Evolutionary conservation across 805 yeast species (phyloP), one percentile per base, ranked within the genome.

Genomic region (Metschnikowia anglica): DNA sequence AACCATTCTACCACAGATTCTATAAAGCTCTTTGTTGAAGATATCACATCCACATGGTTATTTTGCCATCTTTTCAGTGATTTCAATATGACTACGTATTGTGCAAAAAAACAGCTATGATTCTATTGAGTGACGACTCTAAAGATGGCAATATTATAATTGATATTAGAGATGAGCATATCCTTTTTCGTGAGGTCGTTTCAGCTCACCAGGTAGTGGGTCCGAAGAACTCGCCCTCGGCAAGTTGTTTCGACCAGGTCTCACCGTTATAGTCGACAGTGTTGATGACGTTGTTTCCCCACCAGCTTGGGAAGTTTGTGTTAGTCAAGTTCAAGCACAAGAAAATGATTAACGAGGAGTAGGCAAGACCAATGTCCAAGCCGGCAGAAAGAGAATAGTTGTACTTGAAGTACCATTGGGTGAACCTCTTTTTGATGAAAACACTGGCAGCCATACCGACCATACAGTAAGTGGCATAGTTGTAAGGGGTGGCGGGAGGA

Each of bases 401-500:
- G 57, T 70, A 70, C 59, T 70, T 70, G 48, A 67, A 51, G 66
- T 68, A 67, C 72, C 72, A 70, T 52, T 68, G 72, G 62, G 67
- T 66, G 59, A 60, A 70, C 48, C 55, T 63, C 46, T 56, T 64
- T 61, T 68, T 70, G 43, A 70, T 52, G 49, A 57, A 68, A 59
- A 62, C 68, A 26, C 70, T 66, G 47, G 70, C 69, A 41, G 55
- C 51, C 50, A 61, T 48, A 5, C 65, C 66, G 30, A 61, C 63
- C 26, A 69, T 58, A 31, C 80, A 74, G 65, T 75, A 82, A 6
- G 79, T 62, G 24, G 77, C 72, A 60, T 80, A 81, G 59, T 80
- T 81, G 60, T 81, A 82, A 21, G 85, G 80, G 4, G 88, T 81
- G 28, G 86, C 83, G 31, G 91, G 90, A 12, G 91, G 90, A 53